Conservation (phyloP, 208 protist genomes). For the Leishmania major region DNA sequence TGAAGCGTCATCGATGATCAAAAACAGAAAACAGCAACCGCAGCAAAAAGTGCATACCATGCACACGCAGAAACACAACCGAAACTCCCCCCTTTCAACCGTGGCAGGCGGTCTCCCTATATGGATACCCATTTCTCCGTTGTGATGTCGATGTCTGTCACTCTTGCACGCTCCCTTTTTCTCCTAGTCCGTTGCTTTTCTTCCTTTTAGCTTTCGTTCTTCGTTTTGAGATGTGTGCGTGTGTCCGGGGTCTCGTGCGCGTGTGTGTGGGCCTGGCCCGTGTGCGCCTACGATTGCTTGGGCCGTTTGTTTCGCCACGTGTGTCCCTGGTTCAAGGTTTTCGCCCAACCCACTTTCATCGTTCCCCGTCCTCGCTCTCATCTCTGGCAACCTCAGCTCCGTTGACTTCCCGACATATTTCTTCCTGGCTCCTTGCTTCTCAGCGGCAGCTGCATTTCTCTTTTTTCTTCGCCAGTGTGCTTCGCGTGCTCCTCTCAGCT, state of each 20-base stretch:
- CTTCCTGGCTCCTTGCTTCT: not conserved
- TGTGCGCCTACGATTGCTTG: not conserved
- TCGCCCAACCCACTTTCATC: not conserved
- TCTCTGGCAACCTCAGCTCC: not conserved
- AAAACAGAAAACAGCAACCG: not conserved
- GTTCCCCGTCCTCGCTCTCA: not conserved
- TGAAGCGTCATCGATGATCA: not conserved
- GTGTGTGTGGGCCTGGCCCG: not conserved
- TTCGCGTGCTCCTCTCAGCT: not conserved
- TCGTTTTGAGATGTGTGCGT: not conserved
- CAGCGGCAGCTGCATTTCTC: not conserved
- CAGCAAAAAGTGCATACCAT: not conserved
- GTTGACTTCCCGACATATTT: not conserved
- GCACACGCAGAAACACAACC: not conserved
- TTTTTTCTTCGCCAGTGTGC: not conserved
- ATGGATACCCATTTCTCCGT: not conserved
- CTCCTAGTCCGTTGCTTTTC: not conserved
- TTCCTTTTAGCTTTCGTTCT: not conserved
- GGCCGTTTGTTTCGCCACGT: not conserved
- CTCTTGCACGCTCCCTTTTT: not conserved
- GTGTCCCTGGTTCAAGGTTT: conserved; percentile 3
- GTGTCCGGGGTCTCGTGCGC: not conserved
- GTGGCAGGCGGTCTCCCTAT: not conserved
- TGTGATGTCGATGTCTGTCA: not conserved
- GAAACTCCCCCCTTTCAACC: not conserved